Base-by-base conservation (phyloP, 768 basidiomycete genomes). In the Lactarius psammicola region DNA sequence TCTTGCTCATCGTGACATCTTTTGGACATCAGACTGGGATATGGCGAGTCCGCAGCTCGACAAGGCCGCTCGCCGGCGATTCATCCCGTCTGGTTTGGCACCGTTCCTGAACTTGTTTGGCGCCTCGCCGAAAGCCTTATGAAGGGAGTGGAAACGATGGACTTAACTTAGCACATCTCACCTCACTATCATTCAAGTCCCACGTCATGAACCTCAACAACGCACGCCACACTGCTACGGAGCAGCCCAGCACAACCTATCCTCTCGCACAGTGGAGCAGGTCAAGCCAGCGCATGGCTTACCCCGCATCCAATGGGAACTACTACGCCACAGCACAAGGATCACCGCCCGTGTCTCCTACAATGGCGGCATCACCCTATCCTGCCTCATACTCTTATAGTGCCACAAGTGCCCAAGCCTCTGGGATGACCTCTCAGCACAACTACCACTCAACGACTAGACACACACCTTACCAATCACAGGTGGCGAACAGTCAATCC, bases 111-210 rank as follows among this genome's bases (percentile, higher is more conserved):
- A 56, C 63, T 54, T 57, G 51, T 38, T 69, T 62, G 60, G 60
- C 67, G 67, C 67, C 69, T 68, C 66, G 42, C 67, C 62, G 56
- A 65, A 68, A 57, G 54, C 67, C 58, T 68, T 70, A 70, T 70
- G 67, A 70, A 70, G 67, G 59, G 56, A 49, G 46, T 38, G 62
- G 59, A 68, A 44, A 49, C 34, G 34, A 51, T 51, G 38, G 49
- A 3, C 34, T 59, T 46, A 60, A 60, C 64, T 40, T 62, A 67
- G 34, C 66, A 59, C 68, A 51, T 54, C 63, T 62, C 67, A n/a
- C 26, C 59, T 58, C 57, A 26, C 59, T 34, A 42, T 49, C 44
- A 33, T 38, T 18, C 60, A 34, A 60, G 26, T 64, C 69, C 40
- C 60, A 31, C 44, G 60, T 56, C 63, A 69, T 69, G 68, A 70